phyloP scores from a whole-genome alignment of 225 moss, liverwort and hornwort species.

The Marchantia polymorpha region DNA sequence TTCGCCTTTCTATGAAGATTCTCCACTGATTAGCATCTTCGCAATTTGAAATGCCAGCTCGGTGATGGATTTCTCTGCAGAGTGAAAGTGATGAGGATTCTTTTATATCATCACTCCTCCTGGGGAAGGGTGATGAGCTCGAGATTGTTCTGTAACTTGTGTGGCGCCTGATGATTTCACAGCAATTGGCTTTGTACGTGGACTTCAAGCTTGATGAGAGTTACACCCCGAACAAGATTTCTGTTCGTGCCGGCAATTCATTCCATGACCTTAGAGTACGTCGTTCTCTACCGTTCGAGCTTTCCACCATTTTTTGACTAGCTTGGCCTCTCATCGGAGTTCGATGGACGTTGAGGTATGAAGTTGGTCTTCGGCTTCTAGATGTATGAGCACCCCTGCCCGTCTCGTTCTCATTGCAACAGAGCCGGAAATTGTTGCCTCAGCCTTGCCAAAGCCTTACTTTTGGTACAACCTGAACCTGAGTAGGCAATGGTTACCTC shows the following conservation, averaged over 20 bases:
- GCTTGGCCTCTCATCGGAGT: too few species aligned
- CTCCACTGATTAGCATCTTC: not conserved
- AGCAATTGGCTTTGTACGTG: conserved; percentile 86
- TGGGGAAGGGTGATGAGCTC: not conserved
- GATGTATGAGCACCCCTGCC: not conserved
- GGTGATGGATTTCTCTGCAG: not conserved
- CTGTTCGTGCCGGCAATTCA: conserved; percentile 89
- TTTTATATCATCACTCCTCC: not conserved
- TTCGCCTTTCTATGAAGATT: not conserved
- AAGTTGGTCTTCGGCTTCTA: not conserved
- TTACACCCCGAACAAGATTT: conserved; percentile 93
- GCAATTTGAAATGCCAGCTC: not conserved
- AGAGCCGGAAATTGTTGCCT: not conserved
- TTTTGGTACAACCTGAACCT: not conserved
- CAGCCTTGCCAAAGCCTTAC: not conserved
- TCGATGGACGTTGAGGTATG: not conserved
- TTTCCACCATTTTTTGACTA: not conserved
- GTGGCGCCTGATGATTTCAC: conserved; percentile 13
- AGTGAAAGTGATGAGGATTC: not conserved
- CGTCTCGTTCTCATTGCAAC: not conserved
- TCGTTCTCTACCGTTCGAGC: not conserved
- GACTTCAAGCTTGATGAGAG: conserved; percentile 97
- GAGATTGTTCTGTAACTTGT: not conserved
- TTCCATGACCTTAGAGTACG: conserved; percentile 89
- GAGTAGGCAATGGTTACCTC: too few species aligned